These are phyloP conservation scores for Paecilomyces formosus DNA, from an alignment of 2,329 filamentous ascomycete species.

Conservation along the genomic window DNA sequence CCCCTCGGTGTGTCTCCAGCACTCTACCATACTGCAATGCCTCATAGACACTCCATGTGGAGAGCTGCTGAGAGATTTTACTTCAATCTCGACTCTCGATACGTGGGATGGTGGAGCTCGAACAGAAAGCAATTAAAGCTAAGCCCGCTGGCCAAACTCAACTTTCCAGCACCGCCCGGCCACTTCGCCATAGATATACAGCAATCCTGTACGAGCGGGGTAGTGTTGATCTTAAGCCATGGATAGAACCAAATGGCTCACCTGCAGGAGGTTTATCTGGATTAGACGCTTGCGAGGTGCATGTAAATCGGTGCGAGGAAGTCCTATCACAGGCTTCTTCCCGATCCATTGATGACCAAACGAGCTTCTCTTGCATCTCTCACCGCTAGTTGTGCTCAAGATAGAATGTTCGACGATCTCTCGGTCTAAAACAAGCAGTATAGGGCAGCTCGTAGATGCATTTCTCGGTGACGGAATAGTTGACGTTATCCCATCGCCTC, in stretches of 20 bases:
- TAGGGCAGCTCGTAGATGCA: not conserved
- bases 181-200: not conserved
- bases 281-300: not conserved
- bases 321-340: not conserved
- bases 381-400: not conserved
- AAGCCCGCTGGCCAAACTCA: not conserved
- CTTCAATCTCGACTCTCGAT: not conserved
- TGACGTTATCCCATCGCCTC: no score
- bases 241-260: not conserved
- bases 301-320: not conserved
- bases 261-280: not conserved
- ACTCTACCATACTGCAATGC: no score
- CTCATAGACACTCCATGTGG: not conserved
- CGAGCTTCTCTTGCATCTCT: not conserved
- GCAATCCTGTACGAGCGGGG: not conserved
- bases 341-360: not conserved
- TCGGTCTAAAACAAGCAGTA: not conserved
- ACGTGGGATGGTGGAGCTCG: not conserved
- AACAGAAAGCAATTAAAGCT: not conserved
- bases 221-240: not conserved
- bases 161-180: not conserved
- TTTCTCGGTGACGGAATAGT: no score
- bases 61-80: not conserved
- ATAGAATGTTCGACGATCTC: not conserved
- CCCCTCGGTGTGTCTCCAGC: not conserved